Conservation (phyloP, 352 stramenopile species). For the Pythium aquatile region DNA sequence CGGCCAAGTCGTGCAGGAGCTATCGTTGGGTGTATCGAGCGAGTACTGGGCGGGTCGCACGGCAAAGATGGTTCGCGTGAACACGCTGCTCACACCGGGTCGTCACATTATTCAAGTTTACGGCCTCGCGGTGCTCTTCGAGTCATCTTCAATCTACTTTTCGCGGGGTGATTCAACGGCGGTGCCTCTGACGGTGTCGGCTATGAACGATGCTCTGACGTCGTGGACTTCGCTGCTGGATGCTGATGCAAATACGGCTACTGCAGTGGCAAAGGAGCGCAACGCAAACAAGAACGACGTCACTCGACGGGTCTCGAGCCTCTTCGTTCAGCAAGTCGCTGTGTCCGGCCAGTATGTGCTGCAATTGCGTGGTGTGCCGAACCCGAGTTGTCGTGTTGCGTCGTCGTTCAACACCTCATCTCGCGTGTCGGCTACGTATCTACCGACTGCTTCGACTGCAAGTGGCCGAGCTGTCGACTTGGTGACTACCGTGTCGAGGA, state of each 20-base stretch:
- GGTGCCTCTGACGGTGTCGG: constrained; percentile 22
- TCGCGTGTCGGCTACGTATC: constrained; percentile 36
- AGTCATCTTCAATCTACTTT: constrained; percentile 51
- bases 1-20: constrained; percentile 43
- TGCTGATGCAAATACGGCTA: constrained; percentile 29
- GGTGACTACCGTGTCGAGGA: constrained; percentile 26
- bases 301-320: constrained; percentile 38
- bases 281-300: constrained; percentile 37
- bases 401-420: constrained; percentile 47
- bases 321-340: constrained; percentile 42
- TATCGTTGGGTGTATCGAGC: constrained; percentile 31
- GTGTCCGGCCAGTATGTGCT: constrained; percentile 41
- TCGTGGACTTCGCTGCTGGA: constrained; percentile 39
- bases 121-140: constrained; percentile 38
- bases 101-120: constrained; percentile 51
- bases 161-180: constrained; percentile 34
- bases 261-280: constrained; percentile 36
- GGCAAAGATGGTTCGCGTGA: constrained; percentile 38
- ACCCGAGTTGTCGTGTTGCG: constrained; percentile 30
- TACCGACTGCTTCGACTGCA: constrained; percentile 31
- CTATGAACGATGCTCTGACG: constrained; percentile 33
- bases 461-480: constrained; percentile 32
- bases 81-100: constrained; percentile 40
- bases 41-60: constrained; percentile 44
- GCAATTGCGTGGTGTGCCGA: constrained; percentile 32